Conservation (phyloP, 1,284 basidiomycete genomes). For the Laetiporus sulphureus region DNA sequence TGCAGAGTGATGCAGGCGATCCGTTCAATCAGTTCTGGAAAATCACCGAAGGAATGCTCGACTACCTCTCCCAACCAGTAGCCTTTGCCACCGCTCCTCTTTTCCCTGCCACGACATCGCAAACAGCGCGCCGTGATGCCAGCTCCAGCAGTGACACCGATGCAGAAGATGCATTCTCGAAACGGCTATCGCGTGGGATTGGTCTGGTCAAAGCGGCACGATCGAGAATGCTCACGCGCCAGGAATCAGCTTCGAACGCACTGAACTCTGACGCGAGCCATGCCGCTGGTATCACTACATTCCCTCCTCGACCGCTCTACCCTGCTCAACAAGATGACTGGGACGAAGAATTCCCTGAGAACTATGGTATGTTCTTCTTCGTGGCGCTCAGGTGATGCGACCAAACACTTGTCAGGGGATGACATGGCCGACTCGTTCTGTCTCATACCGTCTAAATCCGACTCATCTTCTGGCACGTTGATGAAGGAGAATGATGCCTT, state of each 20-base stretch:
- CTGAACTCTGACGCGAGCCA: conserved; percentile 17
- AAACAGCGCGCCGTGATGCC: conserved; percentile 34
- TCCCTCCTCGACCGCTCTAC: conserved; percentile 24
- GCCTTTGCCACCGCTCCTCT: conserved; percentile 80
- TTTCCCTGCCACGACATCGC: conserved; percentile 28
- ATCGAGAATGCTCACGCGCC: conserved; percentile 24
- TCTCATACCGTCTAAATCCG: conserved; percentile 56
- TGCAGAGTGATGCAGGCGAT: conserved; percentile 41
- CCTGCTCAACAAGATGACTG: conserved; percentile 28
- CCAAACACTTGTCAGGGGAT: conserved; percentile 32
- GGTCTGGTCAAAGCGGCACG: conserved; percentile 25
- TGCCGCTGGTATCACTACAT: conserved; percentile 18
- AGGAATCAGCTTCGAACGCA: conserved; percentile 20
- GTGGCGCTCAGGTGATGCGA: background rate
- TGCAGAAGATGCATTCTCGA: conserved; percentile 46
- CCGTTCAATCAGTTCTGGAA: conserved; percentile 84
- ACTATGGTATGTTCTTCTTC: conserved; percentile 31
- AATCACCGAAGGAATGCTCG: conserved; percentile 76
- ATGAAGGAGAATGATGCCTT: conserved; percentile 61
- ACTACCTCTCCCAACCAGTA: conserved; percentile 75
- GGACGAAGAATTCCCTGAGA: conserved; percentile 35
- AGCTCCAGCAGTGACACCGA: conserved; percentile 60
- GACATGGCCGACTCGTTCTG: conserved; percentile 75
- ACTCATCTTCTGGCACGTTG: conserved; percentile 35
- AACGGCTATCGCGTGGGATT: conserved; percentile 22